Base-by-base conservation (phyloP, 768 basidiomycete species). In the Mrakia hoshinonis region DNA sequence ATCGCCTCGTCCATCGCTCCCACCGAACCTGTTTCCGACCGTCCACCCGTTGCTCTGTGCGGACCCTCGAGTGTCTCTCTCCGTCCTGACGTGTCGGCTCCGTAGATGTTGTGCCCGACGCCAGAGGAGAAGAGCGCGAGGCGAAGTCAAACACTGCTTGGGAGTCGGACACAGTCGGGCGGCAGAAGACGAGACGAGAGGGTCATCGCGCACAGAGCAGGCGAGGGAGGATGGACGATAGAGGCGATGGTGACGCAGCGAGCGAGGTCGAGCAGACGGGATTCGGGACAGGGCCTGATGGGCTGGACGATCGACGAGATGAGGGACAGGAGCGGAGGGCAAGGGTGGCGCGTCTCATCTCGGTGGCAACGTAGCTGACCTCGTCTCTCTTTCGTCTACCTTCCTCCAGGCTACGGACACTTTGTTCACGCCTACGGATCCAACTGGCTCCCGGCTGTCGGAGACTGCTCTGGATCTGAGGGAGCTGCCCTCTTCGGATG, bases 401-500 rank as follows among this genome's bases (percentile, higher is more conserved):
- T 54, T 51, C 24, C 43, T 26, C 24, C 74, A 83, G 82, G 90
- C 31, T 97, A 94, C 81, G 86, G 87, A 60, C 92, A 92, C 81
- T 91, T 89, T 76, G 86, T 86, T 20, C 81, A 83, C 70, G 81
- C 82, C 31, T 89, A 85, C 79, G 81, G 82, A 71, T 79, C 81
- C 38, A 70, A 75, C 60, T 34, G 26, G 5, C 80, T 88, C n/a
- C 93, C 92, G n/a, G 80, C 83, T 75, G 74, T 88, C 26, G 90
- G 85, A 48, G 86, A 88, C 79, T 99, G 96, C 76, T 87, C 92
- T 49, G 96, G 96, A 55, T 87, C 89, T 24, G 91, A 95, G 81
- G 81, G 81, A 20, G 91, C 95, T 67, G 96, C 96, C 2, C 72
- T 92, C 70, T 88, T 95, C 70, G 96, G 94, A 61, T 96, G 93